phyloP scores from a whole-genome alignment of 2,329 filamentous ascomycete genomes.

The Knufia fluminis region DNA sequence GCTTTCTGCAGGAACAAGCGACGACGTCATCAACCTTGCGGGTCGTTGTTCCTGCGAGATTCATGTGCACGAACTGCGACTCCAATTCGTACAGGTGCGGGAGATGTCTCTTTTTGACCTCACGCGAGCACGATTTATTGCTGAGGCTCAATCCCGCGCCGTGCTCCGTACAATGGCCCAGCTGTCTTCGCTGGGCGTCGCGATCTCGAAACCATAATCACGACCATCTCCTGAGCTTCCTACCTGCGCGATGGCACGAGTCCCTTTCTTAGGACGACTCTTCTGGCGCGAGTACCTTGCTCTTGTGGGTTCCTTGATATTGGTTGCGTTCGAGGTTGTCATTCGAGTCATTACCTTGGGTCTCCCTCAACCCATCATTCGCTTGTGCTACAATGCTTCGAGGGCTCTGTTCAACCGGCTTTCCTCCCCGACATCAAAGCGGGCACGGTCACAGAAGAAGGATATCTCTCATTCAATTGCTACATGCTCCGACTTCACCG shows the following conservation, averaged over 20 bases:
- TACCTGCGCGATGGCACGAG: conserved; percentile 41
- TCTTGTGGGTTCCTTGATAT: conserved; percentile 69
- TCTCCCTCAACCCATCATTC: conserved; percentile 71
- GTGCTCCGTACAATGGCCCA: too few relatives aligned
- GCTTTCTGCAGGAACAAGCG: neutral
- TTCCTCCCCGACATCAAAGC: conserved; percentile 59
- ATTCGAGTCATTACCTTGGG: conserved; percentile 81
- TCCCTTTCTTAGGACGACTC: conserved; percentile 56
- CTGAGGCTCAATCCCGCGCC: too few relatives aligned
- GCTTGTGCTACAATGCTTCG: conserved; percentile 72
- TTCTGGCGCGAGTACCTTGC: conserved; percentile 72
- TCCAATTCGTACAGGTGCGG: too few relatives aligned
- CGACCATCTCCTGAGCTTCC: neutral
- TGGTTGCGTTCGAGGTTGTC: conserved; percentile 72
- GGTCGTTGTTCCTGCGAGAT: conserved; percentile 12
- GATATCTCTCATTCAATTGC: conserved; percentile 66
- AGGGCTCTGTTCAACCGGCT: conserved; percentile 73
- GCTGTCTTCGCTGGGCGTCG: too few relatives aligned
- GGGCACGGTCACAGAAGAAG: conserved; percentile 59
- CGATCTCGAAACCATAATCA: too few relatives aligned
- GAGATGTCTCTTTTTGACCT: too few relatives aligned
- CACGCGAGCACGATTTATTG: too few relatives aligned
- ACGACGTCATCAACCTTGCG: conserved; percentile 10
- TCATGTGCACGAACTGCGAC: too few relatives aligned
- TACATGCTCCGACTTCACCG: conserved; percentile 82